Evolutionary conservation across 2,329 filamentous ascomycete genomes (phyloP).

Genomic region (Cladosporium oxysporum): DNA sequence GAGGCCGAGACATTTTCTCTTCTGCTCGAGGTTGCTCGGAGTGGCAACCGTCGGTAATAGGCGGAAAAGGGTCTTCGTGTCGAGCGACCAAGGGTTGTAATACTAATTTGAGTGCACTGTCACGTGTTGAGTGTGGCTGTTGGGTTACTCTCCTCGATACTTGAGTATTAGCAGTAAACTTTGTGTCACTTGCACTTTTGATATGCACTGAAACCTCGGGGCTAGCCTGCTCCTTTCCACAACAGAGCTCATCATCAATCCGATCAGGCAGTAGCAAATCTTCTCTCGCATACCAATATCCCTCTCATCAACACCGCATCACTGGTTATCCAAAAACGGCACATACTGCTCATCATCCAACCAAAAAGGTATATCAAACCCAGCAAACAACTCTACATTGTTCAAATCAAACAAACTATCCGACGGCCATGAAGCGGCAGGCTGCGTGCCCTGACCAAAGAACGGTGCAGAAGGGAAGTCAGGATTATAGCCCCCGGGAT

Average conservation of each 20-base stretch:
- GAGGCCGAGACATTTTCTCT: not conserved
- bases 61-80: not conserved
- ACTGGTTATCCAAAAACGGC: conserved; percentile 16
- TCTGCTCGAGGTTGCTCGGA: not conserved
- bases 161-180: not conserved
- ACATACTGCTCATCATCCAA: conserved; percentile 38
- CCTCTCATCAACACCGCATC: not conserved
- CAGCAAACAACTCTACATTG: conserved; percentile 34
- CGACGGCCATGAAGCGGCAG: conserved; percentile 10
- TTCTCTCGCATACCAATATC: not conserved
- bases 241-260: not conserved
- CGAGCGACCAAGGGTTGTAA: not conserved
- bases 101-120: not conserved
- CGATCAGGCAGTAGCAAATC: not conserved
- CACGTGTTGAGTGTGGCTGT: not conserved
- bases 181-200: not conserved
- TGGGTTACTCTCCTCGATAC: not conserved
- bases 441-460: conserved; percentile 6
- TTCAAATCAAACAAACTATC: conserved; percentile 22
- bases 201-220: not conserved
- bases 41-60: not conserved
- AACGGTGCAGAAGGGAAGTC: conserved; percentile 17
- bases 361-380: conserved; percentile 42
- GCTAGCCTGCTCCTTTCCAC: not conserved
- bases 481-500: conserved; percentile 13